phyloP scores from a whole-genome alignment of 345 rosid species.

The Eutrema japonicum region DNA sequence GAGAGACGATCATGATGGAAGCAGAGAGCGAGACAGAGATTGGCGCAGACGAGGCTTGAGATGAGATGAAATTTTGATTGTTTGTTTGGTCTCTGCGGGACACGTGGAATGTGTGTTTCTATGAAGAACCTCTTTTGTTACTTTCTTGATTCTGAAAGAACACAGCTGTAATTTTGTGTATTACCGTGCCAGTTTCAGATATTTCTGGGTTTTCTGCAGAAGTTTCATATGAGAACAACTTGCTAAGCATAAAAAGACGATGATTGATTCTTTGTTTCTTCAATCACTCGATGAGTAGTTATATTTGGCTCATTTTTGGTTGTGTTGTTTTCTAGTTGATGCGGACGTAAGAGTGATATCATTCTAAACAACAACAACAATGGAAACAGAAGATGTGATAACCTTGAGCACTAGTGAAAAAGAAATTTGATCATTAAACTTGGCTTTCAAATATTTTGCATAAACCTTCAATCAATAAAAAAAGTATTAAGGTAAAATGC shows the following conservation, averaged over 20 bases:
- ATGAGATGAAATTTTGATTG: background rate
- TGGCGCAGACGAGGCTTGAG: slow-evolving; percentile 55
- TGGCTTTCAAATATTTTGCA: slow-evolving; percentile 39
- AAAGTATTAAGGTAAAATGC: slow-evolving; percentile 33
- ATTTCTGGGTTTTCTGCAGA: background rate
- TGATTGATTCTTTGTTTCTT: too few relatives aligned
- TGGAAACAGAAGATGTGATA: background rate
- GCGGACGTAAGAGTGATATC: background rate
- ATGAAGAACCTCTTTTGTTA: background rate
- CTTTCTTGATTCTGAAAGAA: background rate
- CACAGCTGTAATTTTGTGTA: slow-evolving; percentile 7
- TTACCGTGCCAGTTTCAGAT: background rate
- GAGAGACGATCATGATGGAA: slow-evolving; percentile 61
- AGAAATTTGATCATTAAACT: slow-evolving; percentile 26
- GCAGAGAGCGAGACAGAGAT: slow-evolving; percentile 66
- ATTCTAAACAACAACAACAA: background rate
- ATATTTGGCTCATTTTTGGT: too few relatives aligned
- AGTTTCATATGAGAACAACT: background rate
- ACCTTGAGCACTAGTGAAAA: background rate
- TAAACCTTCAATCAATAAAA: slow-evolving; percentile 40
- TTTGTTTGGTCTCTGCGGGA: slow-evolving; percentile 1
- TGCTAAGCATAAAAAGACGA: background rate
- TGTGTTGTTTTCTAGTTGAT: background rate
- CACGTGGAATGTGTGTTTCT: slow-evolving; percentile 3
- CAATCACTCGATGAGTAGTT: too few relatives aligned